Evolutionary conservation across 2,329 filamentous ascomycete species (phyloP).

Genomic region (Fusarium gaditjirri): DNA sequence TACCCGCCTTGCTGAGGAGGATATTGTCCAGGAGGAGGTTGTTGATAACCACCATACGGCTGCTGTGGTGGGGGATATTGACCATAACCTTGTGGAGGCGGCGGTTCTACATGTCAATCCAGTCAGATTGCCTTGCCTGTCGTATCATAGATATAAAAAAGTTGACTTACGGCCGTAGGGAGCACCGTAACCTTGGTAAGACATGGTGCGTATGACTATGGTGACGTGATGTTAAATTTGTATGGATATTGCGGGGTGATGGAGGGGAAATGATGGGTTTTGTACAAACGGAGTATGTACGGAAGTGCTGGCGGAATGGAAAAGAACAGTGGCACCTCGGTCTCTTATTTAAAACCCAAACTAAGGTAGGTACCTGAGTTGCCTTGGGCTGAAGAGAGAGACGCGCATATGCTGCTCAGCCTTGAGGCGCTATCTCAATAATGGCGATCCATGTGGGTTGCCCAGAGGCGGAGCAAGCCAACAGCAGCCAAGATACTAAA

Average conservation of each 20-base stretch:
- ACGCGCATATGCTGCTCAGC: conserved; percentile 33
- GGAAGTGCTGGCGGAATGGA: conserved; percentile 3
- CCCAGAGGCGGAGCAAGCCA: conserved; percentile 29
- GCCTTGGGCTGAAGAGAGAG: conserved; percentile 14
- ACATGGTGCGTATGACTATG: conserved; percentile 46
- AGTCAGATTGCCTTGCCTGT: conserved; percentile 21
- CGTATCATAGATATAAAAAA: neutral
- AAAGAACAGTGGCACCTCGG: conserved; percentile 22
- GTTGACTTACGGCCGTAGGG: conserved; percentile 51
- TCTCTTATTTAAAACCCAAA: conserved; percentile 25
- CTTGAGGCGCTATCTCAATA: conserved; percentile 30
- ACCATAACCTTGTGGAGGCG: conserved; percentile 55
- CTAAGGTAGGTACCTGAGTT: conserved; percentile 3
- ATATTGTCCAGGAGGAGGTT: conserved; percentile 47
- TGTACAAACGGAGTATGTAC: conserved; percentile 5
- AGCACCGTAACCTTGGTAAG: conserved; percentile 50
- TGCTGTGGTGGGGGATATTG: conserved; percentile 47
- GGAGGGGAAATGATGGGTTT: conserved; percentile 13
- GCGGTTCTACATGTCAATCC: conserved; percentile 27
- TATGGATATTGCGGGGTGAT: conserved; percentile 20
- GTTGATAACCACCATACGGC: conserved; percentile 50
- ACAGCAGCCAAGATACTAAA: conserved; percentile 6
- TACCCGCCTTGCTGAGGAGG: conserved; percentile 49
- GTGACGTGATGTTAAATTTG: conserved; percentile 3
- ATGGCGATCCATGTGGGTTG: conserved; percentile 36